phyloP scores from a whole-genome alignment of 495 filamentous ascomycete species.

The Penicillium samsonianum region DNA sequence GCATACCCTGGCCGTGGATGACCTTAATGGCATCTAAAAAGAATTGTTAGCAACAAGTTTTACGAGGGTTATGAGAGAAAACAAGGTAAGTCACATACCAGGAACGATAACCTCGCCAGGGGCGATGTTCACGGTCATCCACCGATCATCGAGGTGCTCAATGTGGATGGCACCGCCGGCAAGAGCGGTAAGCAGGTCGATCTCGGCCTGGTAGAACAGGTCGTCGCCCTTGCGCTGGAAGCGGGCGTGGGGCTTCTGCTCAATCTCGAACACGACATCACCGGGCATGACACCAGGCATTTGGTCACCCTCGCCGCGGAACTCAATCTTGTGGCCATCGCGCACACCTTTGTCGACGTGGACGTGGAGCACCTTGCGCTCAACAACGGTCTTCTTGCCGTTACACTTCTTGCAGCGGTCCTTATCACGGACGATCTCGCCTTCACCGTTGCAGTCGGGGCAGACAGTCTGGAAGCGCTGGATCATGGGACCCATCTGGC shows the following conservation, averaged over 20 bases:
- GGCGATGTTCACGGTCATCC: conserved; percentile 86
- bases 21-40: conserved; percentile 81
- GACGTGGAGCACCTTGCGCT: conserved; percentile 97
- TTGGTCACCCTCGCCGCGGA: conserved; percentile 95
- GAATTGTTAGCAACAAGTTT: conserved; percentile 14
- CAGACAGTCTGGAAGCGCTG: conserved; percentile 99
- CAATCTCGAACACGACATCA: conserved; percentile 96
- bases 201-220: conserved; percentile 91
- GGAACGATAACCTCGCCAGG: conserved; percentile 92
- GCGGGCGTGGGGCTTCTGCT: conserved; percentile 92
- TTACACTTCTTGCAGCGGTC: conserved; percentile 92
- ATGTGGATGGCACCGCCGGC: conserved; percentile 85
- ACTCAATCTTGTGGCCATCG: conserved; percentile 92
- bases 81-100: conserved; percentile 60
- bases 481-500: conserved; percentile 99
- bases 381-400: conserved; percentile 96
- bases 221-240: conserved; percentile 98
- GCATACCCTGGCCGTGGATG: conserved; percentile 97
- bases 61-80: background rate
- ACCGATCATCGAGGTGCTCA: conserved; percentile 96
- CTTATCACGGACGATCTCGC: conserved; percentile 93
- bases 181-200: conserved; percentile 93
- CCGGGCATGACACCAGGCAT: conserved; percentile 88
- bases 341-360: conserved; percentile 94
- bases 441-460: conserved; percentile 95